Conservation (phyloP, 83 land plant species). For the Thuja plicata region DNA sequence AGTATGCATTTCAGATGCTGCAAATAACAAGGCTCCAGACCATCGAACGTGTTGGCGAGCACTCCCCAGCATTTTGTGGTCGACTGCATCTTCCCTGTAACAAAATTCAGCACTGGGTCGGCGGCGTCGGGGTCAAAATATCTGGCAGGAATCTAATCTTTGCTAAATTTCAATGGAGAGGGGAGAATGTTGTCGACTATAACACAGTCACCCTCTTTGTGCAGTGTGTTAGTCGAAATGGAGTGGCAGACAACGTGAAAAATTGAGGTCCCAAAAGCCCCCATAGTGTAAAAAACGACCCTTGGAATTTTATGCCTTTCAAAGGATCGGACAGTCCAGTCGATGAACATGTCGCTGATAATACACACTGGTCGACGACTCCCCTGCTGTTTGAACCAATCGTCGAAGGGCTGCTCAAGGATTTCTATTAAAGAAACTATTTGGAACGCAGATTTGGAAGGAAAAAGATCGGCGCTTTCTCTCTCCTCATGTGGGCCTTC, state of each 20-base stretch:
- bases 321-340: background rate
- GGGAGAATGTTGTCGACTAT: background rate
- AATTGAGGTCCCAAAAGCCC: background rate
- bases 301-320: background rate
- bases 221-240: background rate
- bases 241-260: background rate
- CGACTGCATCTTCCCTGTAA: background rate
- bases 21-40: background rate
- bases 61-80: background rate
- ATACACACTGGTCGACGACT: background rate
- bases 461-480: slow-evolving; percentile 16
- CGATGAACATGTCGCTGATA: background rate
- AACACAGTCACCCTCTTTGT: background rate
- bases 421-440: background rate
- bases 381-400: background rate
- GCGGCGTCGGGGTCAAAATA: background rate
- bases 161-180: background rate
- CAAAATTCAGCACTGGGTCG: background rate
- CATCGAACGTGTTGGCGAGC: background rate
- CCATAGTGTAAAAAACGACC: background rate
- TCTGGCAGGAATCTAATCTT: too few relatives aligned
- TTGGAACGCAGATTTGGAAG: background rate
- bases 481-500: slow-evolving; percentile 14
- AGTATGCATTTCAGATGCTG: background rate
- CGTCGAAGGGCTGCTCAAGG: background rate